Evolutionary conservation across 2,329 filamentous ascomycete species (phyloP).

Genomic region (Monosporascus sp.): DNA sequence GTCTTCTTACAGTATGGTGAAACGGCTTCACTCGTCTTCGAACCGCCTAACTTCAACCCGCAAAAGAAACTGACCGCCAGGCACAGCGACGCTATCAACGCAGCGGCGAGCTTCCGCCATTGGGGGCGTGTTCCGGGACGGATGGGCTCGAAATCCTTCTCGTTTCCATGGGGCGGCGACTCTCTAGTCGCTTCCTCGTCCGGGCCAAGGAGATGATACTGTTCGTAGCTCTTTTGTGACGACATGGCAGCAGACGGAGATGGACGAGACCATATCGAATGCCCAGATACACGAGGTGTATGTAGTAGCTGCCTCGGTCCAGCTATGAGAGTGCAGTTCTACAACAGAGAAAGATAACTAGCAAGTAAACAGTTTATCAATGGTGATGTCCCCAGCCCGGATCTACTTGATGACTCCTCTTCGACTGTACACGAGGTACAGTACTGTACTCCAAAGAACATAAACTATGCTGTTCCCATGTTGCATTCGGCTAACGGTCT

Average conservation of each 20-base stretch:
- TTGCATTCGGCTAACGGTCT: too few species aligned
- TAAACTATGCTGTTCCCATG: too few species aligned
- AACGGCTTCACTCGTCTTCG: neutral
- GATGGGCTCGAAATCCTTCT: neutral
- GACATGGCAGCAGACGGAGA: neutral
- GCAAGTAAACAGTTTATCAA: too few species aligned
- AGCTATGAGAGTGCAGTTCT: too few species aligned
- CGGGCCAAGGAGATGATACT: neutral
- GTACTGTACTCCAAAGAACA: too few species aligned
- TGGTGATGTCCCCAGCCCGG: too few species aligned
- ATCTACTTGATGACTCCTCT: too few species aligned
- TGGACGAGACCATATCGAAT: neutral
- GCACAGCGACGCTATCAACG: neutral
- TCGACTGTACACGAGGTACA: too few species aligned
- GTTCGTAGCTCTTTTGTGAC: neutral
- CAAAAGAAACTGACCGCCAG: neutral
- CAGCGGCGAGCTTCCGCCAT: neutral
- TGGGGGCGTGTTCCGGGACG: neutral
- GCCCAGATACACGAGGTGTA: neutral
- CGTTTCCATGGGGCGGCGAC: neutral
- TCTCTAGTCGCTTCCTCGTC: neutral
- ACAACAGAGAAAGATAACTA: too few species aligned
- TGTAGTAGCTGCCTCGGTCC: too few species aligned
- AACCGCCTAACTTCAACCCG: neutral
- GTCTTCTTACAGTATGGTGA: neutral